Conservation (phyloP, 345 rosid genomes). For the Dipteronia dyeriana region DNA sequence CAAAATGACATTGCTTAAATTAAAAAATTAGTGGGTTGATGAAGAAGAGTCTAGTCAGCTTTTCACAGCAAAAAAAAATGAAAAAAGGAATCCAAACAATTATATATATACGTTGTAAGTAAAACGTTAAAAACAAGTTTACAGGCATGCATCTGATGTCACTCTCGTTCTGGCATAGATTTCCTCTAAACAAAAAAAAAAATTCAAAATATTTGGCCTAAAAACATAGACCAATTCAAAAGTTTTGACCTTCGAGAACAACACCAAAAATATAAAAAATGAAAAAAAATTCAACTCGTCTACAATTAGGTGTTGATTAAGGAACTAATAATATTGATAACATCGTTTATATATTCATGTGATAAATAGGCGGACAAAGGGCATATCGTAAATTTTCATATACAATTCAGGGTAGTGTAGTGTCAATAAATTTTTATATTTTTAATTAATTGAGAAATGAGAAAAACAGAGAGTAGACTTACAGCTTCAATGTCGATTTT, state of each 20-base stretch:
- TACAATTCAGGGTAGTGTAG: no score
- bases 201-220: not conserved
- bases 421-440: no score
- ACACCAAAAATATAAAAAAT: not conserved
- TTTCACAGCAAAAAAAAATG: not conserved
- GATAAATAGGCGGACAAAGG: no score
- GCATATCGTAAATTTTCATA: no score
- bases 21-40: not conserved
- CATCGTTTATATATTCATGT: not conserved
- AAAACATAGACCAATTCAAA: not conserved
- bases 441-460: not conserved
- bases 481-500: slow-evolving; percentile 98
- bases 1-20: not conserved
- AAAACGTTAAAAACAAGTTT: no score
- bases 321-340: slow-evolving; percentile 1
- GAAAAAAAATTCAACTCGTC: slow-evolving; percentile 6
- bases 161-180: not conserved
- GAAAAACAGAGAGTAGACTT: slow-evolving; percentile 34
- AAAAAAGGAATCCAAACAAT: not conserved
- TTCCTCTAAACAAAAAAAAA: not conserved
- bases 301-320: slow-evolving; percentile 5
- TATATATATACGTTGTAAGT: not conserved
- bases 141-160: not conserved
- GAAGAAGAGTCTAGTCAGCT: not conserved
- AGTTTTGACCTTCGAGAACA: slow-evolving; percentile 29